phyloP scores from a whole-genome alignment of 2,329 filamentous ascomycete species.

The Geosmithia morbida region DNA sequence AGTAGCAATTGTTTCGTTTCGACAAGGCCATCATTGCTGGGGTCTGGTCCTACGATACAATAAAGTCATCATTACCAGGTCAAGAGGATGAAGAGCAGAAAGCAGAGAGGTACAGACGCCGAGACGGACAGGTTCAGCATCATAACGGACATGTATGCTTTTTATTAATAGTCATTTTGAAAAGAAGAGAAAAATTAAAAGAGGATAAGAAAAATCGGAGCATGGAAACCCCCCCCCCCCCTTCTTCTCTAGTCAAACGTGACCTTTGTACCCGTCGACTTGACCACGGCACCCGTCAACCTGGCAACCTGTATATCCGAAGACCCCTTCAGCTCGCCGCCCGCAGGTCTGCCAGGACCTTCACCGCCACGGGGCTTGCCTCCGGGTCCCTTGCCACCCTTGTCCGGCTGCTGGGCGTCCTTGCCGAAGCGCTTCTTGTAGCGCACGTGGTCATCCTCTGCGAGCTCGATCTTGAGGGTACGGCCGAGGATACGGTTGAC shows the following conservation, averaged over 20 bases:
- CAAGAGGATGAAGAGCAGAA: too few relatives aligned
- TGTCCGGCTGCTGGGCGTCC: constrained; percentile 33
- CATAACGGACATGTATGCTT: too few relatives aligned
- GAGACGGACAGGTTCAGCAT: too few relatives aligned
- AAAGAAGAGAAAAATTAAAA: too few relatives aligned
- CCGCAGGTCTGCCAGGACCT: constrained; percentile 6
- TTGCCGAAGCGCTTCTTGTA: constrained; percentile 94
- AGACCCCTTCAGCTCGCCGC: constrained; percentile 25
- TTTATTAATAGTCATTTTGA: too few relatives aligned
- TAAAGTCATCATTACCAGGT: too few relatives aligned
- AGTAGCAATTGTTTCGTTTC: too few relatives aligned
- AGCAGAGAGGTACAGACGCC: too few relatives aligned
- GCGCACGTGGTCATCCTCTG: constrained; percentile 74
- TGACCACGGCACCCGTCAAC: constrained; percentile 67
- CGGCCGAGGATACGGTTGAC: constrained; percentile 74
- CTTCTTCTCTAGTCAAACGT: constrained; percentile 46
- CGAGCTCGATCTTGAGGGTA: constrained; percentile 76
- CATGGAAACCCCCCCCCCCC: background rate
- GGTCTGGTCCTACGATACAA: too few relatives aligned
- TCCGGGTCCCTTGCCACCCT: constrained; percentile 6
- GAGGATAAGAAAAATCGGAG: background rate
- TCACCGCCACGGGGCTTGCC: constrained; percentile 1
- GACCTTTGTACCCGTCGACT: constrained; percentile 64
- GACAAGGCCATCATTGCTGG: too few relatives aligned
- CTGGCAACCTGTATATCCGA: constrained; percentile 39